Base-by-base conservation (phyloP, 164 flowering plant species). In the Umbellularia californica region DNA sequence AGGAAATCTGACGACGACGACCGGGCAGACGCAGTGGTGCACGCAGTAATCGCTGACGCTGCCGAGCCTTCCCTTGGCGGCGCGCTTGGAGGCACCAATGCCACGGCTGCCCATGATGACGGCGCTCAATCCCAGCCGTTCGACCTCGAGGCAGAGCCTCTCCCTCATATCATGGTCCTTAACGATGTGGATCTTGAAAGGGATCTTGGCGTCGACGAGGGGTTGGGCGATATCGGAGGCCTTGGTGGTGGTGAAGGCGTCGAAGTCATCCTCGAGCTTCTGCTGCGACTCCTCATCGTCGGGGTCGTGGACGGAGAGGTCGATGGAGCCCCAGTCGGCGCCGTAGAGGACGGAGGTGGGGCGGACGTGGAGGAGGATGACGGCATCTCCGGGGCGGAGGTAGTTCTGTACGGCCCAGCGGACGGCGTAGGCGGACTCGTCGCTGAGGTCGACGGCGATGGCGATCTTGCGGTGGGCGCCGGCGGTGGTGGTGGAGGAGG, bases 91-190 rank as follows among this genome's bases (percentile, higher is more conserved):
- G 0, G 88, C 92, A 0, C 97, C 93, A 70, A 89, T 86, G 3
- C 97, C 95, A 20, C 91, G 76, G 80, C 97, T 90, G 24, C 97
- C 97, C 93, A 92, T 88, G 33, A 92, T 88, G 66, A 92, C 87
- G 30, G 92, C 90, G 58, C 92, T 86, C 69, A 90, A 75, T 63
- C 93, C 91, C 2, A 92, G 74, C 77, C 97, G 74, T 85, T 92
- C 97, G 20, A 90, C 90, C 84, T 92, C 97, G 81, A 91, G 68
- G 77, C 96, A 91, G 62, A 91, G 82, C 76, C 96, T 71, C 82
- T 91, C 93, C 85, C 87, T 90, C 92, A 91, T 83, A 70, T 91
- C 96, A 60, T 87, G 92, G 75, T 91, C 96, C 79, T 90, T 91
- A 27, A 91, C 96, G 10, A 91, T 88, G 76, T 90, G 94, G 50